Evolutionary conservation across 176 grass and related monocot genomes (phyloP).

Genomic region (Saccharum officinarum): DNA sequence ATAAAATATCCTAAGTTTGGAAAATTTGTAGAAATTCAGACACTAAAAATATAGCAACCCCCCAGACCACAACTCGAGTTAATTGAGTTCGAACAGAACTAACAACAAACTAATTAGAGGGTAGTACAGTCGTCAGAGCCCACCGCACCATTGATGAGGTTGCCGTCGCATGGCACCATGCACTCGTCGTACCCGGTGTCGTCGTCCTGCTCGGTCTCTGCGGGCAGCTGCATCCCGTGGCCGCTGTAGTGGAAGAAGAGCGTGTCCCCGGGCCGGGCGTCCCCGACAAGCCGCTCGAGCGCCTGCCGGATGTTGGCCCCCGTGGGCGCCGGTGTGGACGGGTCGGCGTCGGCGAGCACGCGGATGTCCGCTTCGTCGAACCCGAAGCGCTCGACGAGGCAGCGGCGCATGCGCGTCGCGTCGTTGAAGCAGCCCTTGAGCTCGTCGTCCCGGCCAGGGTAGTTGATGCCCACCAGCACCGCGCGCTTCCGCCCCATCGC

Average conservation of each 20-base stretch:
- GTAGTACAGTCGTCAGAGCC: no score
- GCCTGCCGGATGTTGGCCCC: conserved; percentile 51
- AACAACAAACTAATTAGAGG: no score
- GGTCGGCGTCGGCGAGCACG: conserved; percentile 40
- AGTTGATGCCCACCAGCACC: conserved; percentile 77
- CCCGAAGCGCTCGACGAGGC: conserved; percentile 59
- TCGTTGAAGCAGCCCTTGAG: conserved; percentile 86
- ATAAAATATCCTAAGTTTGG: no score
- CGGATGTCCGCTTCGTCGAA: conserved; percentile 50
- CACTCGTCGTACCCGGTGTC: not conserved
- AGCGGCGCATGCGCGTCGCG: conserved; percentile 63
- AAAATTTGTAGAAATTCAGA: no score
- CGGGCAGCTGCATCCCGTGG: conserved; percentile 62
- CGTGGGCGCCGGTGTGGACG: conserved; percentile 42
- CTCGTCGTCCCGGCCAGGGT: conserved; percentile 70
- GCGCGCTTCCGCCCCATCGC: conserved; percentile 59
- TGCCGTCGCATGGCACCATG: conserved; percentile 87
- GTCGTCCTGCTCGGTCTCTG: conserved; percentile 24
- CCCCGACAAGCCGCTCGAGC: conserved; percentile 56
- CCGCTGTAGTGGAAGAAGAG: conserved; percentile 75
- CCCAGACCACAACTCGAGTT: no score
- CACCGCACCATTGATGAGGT: conserved; percentile 71
- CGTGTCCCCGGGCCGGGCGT: conserved; percentile 43
- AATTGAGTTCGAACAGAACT: no score
- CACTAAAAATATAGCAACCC: no score